Conservation (phyloP, 768 basidiomycete species). For the Mycena leptocephala region DNA sequence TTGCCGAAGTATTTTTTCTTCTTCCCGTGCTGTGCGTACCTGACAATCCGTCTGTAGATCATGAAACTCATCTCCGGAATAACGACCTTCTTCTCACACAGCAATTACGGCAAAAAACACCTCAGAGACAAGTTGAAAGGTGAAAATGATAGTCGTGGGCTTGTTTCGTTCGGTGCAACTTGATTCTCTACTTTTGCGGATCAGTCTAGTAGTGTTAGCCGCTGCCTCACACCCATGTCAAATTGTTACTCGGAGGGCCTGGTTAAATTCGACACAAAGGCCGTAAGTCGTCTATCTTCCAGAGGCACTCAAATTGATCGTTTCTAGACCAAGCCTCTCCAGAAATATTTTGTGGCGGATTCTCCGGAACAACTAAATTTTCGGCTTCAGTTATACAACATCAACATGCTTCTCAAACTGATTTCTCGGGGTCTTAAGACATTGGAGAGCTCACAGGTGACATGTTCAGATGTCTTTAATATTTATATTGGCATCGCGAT, state of each 20-base stretch:
- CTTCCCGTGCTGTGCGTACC: background rate
- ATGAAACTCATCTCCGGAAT: constrained; percentile 11
- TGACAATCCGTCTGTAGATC: background rate
- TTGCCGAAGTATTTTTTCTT: constrained; percentile 8
- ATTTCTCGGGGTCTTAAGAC: constrained; percentile 9
- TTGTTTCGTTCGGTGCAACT: constrained; percentile 1
- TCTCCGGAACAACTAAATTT: background rate
- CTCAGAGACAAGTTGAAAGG: constrained; percentile 9
- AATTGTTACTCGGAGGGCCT: background rate
- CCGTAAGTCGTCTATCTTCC: background rate
- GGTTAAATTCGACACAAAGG: constrained; percentile 15
- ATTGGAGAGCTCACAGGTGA: background rate
- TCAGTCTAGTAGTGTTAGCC: background rate
- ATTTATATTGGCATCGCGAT: constrained; percentile 14
- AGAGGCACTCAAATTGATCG: too few relatives aligned
- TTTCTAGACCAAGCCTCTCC: constrained; percentile 3
- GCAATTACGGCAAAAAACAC: constrained; percentile 26
- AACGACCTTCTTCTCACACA: constrained; percentile 24
- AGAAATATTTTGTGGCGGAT: background rate
- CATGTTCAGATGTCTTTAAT: constrained; percentile 17
- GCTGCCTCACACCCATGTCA: constrained; percentile 2
- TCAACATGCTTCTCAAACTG: constrained; percentile 12
- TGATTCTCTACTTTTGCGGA: constrained; percentile 13
- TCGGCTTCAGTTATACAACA: constrained; percentile 1
- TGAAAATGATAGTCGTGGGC: background rate